Evolutionary conservation across 495 filamentous ascomycete genomes (phyloP), one percentile per base, ranked within the genome.

Genomic region (Glarea lozoyensis): DNA sequence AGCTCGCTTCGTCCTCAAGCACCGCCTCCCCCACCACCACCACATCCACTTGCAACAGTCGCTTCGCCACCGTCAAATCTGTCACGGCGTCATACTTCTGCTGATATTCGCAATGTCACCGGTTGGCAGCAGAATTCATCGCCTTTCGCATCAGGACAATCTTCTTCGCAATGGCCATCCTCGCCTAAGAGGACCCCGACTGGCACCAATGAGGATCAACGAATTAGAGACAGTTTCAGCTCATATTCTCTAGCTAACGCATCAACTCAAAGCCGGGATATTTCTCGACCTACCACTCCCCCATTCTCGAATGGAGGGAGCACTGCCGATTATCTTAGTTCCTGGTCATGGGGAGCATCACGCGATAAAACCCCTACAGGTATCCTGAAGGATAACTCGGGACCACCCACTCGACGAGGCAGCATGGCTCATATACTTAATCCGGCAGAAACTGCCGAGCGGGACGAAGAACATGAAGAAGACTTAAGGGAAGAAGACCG

Each of bases 21-120:
- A 18, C 76, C 79, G 24, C 75, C 79, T 12, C 81, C 79, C 45
- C 74, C 70, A 32, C 75, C 80, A 15, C 70, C 69, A 17, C 81
- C 82, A 19, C 87, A 93, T 58, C 86, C 87, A 36, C 69, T 94
- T 32, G 76, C 87, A 1, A 72, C 73, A 39, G 79, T 83, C 15
- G 75, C 84, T 21, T 82, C 87, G 19, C 84, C 86, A 18, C 82
- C 85, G 10, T 75, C 78, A 39, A 84, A 80, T 53, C 67, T 96
- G 24, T 73, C 81, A 22, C 81, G 92, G 16, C 79, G 92, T 32
- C 92, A 98, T 61, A 98, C 92, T 1, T 92, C 90, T 36, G 92
- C 92, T 41, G 92, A 98, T 53, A 97, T 98, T 50, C 84, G 92
- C 21, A 53, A 55, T 40, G 78, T 84, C 30, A 83, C 84, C 51